These are phyloP conservation scores for Malus fusca DNA, from an alignment of 306 rosid genomes.

Conservation along the genomic window DNA sequence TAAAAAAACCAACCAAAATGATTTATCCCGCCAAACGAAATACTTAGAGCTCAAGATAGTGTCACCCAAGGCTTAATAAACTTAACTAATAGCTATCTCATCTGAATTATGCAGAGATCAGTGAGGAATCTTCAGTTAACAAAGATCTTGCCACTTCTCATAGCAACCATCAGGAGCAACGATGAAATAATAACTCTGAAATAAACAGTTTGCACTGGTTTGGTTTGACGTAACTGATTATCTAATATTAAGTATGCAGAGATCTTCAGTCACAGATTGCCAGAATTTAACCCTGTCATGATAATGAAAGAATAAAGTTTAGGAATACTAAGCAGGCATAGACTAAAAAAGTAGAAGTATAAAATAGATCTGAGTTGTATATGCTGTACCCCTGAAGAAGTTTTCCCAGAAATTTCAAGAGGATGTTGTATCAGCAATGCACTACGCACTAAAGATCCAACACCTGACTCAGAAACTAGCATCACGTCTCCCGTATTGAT, in stretches of 20 bases:
- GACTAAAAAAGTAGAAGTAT: neutral
- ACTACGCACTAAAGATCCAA: slow-evolving; percentile 77
- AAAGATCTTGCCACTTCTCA: slow-evolving; percentile 26
- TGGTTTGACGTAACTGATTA: slow-evolving; percentile 37
- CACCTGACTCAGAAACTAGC: slow-evolving; percentile 76
- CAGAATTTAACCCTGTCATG: slow-evolving; percentile 56
- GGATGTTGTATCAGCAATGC: slow-evolving; percentile 78
- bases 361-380: neutral
- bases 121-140: slow-evolving; percentile 37
- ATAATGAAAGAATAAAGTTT: slow-evolving; percentile 1
- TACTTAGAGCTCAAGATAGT: slow-evolving; percentile 21
- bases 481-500: slow-evolving; percentile 72
- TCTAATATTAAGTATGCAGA: slow-evolving; percentile 40
- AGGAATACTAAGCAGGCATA: neutral
- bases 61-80: slow-evolving; percentile 33
- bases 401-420: slow-evolving; percentile 38
- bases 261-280: slow-evolving; percentile 36
- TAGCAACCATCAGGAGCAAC: slow-evolving; percentile 44
- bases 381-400: slow-evolving; percentile 54
- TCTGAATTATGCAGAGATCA: slow-evolving; percentile 32
- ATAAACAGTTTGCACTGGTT: slow-evolving; percentile 34
- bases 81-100: slow-evolving; percentile 44
- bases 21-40: slow-evolving; percentile 32
- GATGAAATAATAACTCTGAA: slow-evolving; percentile 27
- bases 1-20: slow-evolving; percentile 29